A percentile compares a stretch with the other conserved stretches of the same genome.
Evolutionary conservation across 2,329 filamentous ascomycete species (phyloP).

Genomic region (Fusarium sp.): DNA sequence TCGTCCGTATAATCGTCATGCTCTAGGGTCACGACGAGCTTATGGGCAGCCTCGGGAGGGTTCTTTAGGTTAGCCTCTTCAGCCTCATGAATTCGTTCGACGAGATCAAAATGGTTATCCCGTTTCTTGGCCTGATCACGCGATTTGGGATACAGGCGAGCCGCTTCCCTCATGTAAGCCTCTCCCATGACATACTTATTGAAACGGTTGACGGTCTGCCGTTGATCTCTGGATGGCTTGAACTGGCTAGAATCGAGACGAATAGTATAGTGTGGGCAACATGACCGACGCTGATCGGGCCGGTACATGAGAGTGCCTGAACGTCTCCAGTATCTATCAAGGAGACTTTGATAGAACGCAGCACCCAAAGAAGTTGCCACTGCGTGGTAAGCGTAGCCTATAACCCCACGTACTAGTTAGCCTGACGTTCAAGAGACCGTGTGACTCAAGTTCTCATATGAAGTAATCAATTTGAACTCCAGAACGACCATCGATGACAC

Average conservation of each 20-base stretch:
- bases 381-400: conserved; percentile 79
- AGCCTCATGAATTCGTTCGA: conserved; percentile 73
- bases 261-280: conserved; percentile 92
- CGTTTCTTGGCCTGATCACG: conserved; percentile 71
- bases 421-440: conserved; percentile 3
- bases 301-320: conserved; percentile 78
- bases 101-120: conserved; percentile 73
- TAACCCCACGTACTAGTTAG: conserved; percentile 38
- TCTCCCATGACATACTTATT: conserved; percentile 76
- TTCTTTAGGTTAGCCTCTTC: conserved; percentile 65
- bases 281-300: conserved; percentile 80
- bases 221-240: conserved; percentile 74
- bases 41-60: conserved; percentile 72
- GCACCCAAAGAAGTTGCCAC: conserved; percentile 68
- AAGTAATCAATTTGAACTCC: neutral
- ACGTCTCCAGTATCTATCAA: conserved; percentile 82
- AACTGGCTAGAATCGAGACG: conserved; percentile 73
- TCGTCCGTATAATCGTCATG: conserved; percentile 76
- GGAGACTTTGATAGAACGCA: conserved; percentile 74
- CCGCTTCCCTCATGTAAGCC: conserved; percentile 70
- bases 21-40: conserved; percentile 75
- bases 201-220: conserved; percentile 80
- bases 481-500: conserved; percentile 12
- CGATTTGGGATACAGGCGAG: conserved; percentile 71
- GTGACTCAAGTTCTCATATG: neutral